phyloP scores from a whole-genome alignment of 495 filamentous ascomycete species.

The Aspergillus avenaceus region DNA sequence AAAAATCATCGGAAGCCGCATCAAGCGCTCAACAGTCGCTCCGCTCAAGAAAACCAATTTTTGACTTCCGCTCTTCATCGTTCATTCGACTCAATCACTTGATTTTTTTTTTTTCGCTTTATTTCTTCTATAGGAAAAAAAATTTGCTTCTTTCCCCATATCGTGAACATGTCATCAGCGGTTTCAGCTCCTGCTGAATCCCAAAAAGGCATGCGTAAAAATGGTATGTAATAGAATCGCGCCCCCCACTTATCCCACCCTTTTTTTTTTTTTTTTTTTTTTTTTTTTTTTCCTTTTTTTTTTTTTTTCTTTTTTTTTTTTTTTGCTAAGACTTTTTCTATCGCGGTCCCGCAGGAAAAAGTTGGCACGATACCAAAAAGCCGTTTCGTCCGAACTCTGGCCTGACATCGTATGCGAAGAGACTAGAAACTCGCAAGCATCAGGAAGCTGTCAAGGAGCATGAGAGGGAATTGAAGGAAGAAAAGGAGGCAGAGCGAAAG shows the following conservation, averaged over 20 bases:
- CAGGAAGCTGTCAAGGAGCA: conserved; percentile 74
- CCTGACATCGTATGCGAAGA: conserved; percentile 72
- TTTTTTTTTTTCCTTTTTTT: background rate
- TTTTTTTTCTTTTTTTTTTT: background rate
- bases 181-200: conserved; percentile 13
- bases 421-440: conserved; percentile 59
- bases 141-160: no score
- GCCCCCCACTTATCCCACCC: conserved; percentile 9
- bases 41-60: background rate
- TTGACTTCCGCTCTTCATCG: background rate
- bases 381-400: conserved; percentile 83
- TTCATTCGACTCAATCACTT: no score
- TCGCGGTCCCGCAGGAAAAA: conserved; percentile 64
- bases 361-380: conserved; percentile 80
- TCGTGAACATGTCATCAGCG: conserved; percentile 24
- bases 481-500: conserved; percentile 84
- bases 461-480: conserved; percentile 92
- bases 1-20: conserved; percentile 1
- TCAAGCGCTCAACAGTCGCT: background rate
- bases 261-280: conserved; percentile 2
- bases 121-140: no score
- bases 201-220: conserved; percentile 42
- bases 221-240: conserved; percentile 28
- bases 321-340: conserved; percentile 14
- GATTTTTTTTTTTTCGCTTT: background rate